Evolutionary conservation across 1,284 basidiomycete genomes (phyloP), one percentile per base, ranked within the genome.

Genomic region (Cryptococcus floricola): DNA sequence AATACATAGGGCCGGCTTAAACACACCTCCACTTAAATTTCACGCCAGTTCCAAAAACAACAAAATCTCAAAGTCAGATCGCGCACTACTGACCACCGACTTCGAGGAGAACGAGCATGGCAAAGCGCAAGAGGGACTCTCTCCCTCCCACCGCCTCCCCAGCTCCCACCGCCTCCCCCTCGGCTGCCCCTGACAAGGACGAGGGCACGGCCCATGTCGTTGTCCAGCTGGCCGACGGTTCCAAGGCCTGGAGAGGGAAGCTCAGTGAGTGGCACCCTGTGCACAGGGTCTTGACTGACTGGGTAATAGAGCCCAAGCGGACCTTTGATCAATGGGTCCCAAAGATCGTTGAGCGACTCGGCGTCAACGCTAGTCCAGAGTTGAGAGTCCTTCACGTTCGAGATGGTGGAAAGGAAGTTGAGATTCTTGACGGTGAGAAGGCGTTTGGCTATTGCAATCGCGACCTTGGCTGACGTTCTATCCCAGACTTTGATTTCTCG

Each of bases 381-480:
- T 12, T 64, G 43, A 45, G 62, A 18, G n/a, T 64, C n/a, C 53
- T 57, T 14, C 68, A 72, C 48, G 59, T 72, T 12, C 57, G 70
- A 39, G 52, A 59, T 3, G 57, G 61, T 12, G 70, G 66, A 4
- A 27, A 60, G 37, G 66, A 69, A 48, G 62, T 62, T 1, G 62
- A 64, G 19, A 61, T 72, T 2, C 62, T 58, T 54, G 70, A 72
- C 53, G 62, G 70, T 72, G 47, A 54, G 68, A 64, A 16, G 25
- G 46, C 18, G 23, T 23, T 23, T 23, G 14, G 8, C n/a, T 8
- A 8, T 42, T n/a, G 41, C 18, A 44, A 4, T 13, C n/a, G 4
- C 14, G 28, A 13, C 44, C 14, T 13, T 47, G 19, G n/a, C 18
- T 23, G 45, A 42, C 14, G 9, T 19, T 14, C 39, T 16, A 37